Evolutionary conservation across 208 protist species (phyloP), one percentile per base, ranked within the genome.

Genomic region (Acanthamoeba royreba): DNA sequence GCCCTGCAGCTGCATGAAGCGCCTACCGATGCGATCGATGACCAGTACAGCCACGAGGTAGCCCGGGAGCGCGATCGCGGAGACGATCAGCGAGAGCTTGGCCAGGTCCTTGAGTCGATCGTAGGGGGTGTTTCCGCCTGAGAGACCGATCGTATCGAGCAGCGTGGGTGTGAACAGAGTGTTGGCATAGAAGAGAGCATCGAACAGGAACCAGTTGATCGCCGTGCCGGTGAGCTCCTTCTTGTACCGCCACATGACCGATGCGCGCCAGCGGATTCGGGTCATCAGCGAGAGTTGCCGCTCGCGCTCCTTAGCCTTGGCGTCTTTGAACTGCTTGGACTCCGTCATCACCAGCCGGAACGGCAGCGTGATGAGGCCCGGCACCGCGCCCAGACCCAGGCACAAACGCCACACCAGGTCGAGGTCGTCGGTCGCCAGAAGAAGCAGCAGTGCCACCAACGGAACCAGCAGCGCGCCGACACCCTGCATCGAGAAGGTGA

Each of bases 121-220:
- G 38, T 92, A 77, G 15, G 42, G 13, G 31, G 83, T 94, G 25
- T 53, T 25, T 40, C 52, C 58, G 22, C 63, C 42, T 22, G 88
- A 42, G 47, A 72, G 40, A 38, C 92, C 92, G n/a, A 79, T 89
- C 25, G 92, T 1, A 7, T 92, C 92, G 4, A 94, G 47, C 15
- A 74, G 46, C 11, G 92, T 63, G 28, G 88, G 88, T n/a, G 86
- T 94, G 77, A 95, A 95, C 15, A 96, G 89, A 0, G 55, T 79
- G 87, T 97, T 96, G 66, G 95, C 95, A 90, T 96, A 96, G 92
- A 96, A 96, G 19, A 85, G 72, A 15, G 96, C 77, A 52, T 97
- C 96, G 85, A 95, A 95, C 25, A 97, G 63, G 66, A 96, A 95
- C 96, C 96, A 97, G 8, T 38, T 63, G 35, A 86, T 40, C 19